Conservation (phyloP, 768 basidiomycete species). For the Mycena capillaripes region DNA sequence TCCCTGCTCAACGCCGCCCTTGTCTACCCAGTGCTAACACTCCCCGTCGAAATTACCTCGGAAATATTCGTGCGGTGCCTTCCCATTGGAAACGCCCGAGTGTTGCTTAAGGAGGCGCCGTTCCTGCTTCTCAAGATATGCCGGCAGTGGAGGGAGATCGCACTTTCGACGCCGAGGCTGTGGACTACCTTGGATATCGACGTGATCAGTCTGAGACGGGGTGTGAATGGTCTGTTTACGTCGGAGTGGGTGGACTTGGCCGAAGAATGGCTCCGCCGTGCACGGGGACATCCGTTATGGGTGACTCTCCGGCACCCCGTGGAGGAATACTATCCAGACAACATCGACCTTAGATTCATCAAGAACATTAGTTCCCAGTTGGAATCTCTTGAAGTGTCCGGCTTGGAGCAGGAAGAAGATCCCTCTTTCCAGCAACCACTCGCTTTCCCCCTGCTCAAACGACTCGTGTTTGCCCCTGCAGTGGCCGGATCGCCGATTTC, state of each 20-base stretch:
- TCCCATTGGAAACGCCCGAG: background rate
- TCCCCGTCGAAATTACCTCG: background rate
- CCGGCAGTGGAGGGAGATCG: constrained; percentile 18
- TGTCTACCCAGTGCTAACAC: constrained; percentile 5
- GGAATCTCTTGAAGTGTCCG: background rate
- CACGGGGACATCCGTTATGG: background rate
- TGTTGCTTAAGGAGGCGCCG: background rate
- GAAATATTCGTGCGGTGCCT: constrained; percentile 10
- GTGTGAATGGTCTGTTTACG: no score
- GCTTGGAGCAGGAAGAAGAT: background rate
- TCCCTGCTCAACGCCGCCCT: background rate
- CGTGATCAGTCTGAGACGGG: background rate
- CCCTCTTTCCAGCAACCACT: background rate
- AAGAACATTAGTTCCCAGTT: background rate
- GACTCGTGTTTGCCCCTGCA: background rate
- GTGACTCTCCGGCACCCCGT: constrained; percentile 7
- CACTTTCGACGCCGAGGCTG: constrained; percentile 11
- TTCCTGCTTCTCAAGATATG: constrained; percentile 14
- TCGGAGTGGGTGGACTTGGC: background rate
- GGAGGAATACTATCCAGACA: background rate
- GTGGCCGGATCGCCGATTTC: background rate
- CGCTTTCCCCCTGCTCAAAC: constrained; percentile 2
- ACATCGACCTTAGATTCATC: background rate
- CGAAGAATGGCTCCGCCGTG: background rate
- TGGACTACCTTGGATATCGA: constrained; percentile 8